A percentile compares a stretch with the other conserved stretches of the same genome.
Evolutionary conservation across 768 basidiomycete genomes (phyloP).

Genomic region (Suillus variegatus): DNA sequence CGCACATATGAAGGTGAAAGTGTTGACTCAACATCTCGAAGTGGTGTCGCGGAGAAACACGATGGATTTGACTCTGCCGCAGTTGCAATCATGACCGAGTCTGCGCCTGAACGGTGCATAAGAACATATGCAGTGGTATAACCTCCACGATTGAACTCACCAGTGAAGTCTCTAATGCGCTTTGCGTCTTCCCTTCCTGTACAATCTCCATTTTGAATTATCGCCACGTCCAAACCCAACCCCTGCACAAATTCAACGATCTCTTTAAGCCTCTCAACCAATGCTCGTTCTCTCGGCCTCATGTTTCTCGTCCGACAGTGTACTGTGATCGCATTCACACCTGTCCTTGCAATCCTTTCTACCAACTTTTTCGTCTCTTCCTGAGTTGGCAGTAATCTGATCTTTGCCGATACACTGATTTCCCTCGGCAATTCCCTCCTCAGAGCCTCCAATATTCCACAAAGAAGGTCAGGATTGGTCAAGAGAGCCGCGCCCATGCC

Average conservation of each 20-base stretch:
- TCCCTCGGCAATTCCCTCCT: conserved; percentile 70
- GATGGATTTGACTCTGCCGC: conserved; percentile 93
- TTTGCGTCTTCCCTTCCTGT: conserved; percentile 75
- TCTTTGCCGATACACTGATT: conserved; percentile 93
- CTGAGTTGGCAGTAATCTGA: conserved; percentile 82
- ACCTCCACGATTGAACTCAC: conserved; percentile 37
- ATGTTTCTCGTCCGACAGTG: conserved; percentile 94
- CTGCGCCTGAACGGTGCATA: conserved; percentile 52
- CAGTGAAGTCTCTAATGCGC: conserved; percentile 72
- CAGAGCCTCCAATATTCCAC: conserved; percentile 82
- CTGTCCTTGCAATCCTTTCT: conserved; percentile 82
- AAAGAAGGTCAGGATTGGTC: conserved; percentile 87
- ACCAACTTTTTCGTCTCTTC: conserved; percentile 91
- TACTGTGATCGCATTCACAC: conserved; percentile 87
- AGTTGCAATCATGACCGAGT: conserved; percentile 95
- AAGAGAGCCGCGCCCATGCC: conserved; percentile 98
- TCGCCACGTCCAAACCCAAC: conserved; percentile 77
- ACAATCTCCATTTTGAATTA: conserved; percentile 95
- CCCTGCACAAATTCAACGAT: conserved; percentile 84
- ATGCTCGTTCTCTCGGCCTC: conserved; percentile 79
- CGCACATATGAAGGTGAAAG: conserved; percentile 75
- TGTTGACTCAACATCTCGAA: conserved; percentile 66
- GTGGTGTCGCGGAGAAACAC: conserved; percentile 72
- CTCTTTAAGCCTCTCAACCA: conserved; percentile 76
- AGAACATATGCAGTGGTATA: not conserved